phyloP scores from a whole-genome alignment of 192 early-diverging fungal genomes.

The Mortierella hygrophila region DNA sequence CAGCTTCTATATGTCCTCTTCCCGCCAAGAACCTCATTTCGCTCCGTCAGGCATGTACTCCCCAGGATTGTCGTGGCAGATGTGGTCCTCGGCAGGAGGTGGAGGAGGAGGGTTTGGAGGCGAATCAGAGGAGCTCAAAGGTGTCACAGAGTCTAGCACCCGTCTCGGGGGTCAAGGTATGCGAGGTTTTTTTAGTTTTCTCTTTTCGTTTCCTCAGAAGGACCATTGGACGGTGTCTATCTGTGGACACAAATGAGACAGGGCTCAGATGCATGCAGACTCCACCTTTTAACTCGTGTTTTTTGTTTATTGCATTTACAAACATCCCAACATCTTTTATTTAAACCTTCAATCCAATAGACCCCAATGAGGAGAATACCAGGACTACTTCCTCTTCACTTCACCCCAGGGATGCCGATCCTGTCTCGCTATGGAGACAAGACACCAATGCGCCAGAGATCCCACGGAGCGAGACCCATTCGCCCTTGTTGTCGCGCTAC shows the following conservation, averaged over 20 bases:
- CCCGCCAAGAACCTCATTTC: conserved; percentile 70
- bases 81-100: conserved; percentile 65
- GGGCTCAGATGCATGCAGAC: conserved; percentile 39
- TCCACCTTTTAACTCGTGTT: conserved; percentile 6
- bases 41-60: conserved; percentile 69
- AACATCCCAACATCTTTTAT: background rate
- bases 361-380: conserved; percentile 22
- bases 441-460: conserved; percentile 33
- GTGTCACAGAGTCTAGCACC: conserved; percentile 14
- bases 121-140: conserved; percentile 48
- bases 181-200: background rate
- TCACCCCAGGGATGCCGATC: conserved; percentile 25
- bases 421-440: conserved; percentile 52
- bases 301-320: conserved; percentile 1
- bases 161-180: conserved; percentile 24
- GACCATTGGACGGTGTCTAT: background rate
- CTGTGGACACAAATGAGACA: conserved; percentile 9
- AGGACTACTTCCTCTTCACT: conserved; percentile 30
- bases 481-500: conserved; percentile 38
- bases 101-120: conserved; percentile 10
- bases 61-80: conserved; percentile 77
- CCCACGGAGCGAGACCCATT: conserved; percentile 40
- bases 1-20: conserved; percentile 68
- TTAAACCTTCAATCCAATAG: conserved; percentile 5
- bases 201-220: background rate